Evolutionary conservation across 805 yeast genomes (phyloP), one percentile per base, ranked within the genome.

Genomic region (Jamesozyma rosinii): DNA sequence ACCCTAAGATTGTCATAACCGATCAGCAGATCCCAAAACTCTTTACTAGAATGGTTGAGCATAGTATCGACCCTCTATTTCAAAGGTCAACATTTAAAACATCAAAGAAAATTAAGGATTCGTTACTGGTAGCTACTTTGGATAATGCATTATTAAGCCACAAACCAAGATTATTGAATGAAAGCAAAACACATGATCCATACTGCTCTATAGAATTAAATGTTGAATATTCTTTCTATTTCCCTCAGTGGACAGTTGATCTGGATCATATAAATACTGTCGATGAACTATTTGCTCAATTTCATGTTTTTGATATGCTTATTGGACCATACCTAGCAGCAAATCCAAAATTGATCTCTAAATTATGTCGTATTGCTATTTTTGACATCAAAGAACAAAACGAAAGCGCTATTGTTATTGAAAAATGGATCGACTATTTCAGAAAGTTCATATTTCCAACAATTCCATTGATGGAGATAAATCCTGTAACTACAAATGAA

Each of bases 361-460:
- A 79, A 49, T 41, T 89, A 0, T 74, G 85, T 44, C 75, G 84
- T 34, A 72, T 85, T n/a, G 79, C 76, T 11, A 48, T 60, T 3
- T 43, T 56, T 21, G 73, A 71, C 41, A 57, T 77, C 32, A 37
- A 48, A 8, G 34, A 32, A 15, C 41, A 40, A 1, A n/a, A 44
- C 5, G 43, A 44, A 8, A 26, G 27, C 3, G 54, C 54, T 20
- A 41, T 42, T 2, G 44, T 49, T 10, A 39, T 61, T 11, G 52
- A 59, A 3, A 46, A 44, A 13, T 78, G 94, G 88, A 67, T 81
- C 39, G 73, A 72, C 35, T 83, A 71, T 51, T 74, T 72, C 52
- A 72, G 95, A 48, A 74, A 76, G 45, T 81, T 71, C 51, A 67
- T 90, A 1, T 72, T 84, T 24, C 90, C 92, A 0, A 68, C 80